Conservation (phyloP, 441 rosid species). For the Capsella rubella region DNA sequence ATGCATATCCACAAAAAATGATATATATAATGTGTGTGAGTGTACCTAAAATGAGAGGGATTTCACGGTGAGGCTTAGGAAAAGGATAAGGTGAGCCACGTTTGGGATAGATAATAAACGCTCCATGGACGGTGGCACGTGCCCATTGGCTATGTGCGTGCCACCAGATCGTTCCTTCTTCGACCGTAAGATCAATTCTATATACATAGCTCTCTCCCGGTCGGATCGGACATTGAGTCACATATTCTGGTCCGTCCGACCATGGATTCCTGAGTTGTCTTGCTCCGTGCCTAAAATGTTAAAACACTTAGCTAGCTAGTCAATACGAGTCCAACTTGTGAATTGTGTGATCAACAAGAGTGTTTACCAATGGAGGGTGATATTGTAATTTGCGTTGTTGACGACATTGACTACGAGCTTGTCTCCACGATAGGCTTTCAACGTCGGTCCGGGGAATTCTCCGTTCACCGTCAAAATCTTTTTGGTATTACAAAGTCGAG, state of each 20-base stretch:
- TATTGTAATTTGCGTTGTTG: slow-evolving; percentile 50
- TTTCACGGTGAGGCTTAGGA: slow-evolving; percentile 51
- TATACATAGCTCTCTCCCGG: slow-evolving; percentile 45
- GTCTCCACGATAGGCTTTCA: slow-evolving; percentile 56
- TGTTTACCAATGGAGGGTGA: slow-evolving; percentile 65
- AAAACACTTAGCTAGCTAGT: background rate
- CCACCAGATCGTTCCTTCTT: slow-evolving; percentile 72
- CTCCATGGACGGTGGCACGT: slow-evolving; percentile 56
- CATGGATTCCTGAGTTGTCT: slow-evolving; percentile 61
- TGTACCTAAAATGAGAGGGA: slow-evolving; percentile 54
- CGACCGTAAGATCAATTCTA: slow-evolving; percentile 39
- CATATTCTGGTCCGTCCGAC: slow-evolving; percentile 70
- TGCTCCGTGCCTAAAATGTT: slow-evolving; percentile 58
- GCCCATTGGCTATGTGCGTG: slow-evolving; percentile 58
- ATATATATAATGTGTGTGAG: background rate
- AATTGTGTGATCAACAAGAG: background rate
- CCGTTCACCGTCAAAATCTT: slow-evolving; percentile 64
- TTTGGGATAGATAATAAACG: slow-evolving; percentile 50
- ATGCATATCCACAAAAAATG: background rate
- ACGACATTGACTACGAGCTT: slow-evolving; percentile 51
- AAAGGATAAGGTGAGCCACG: slow-evolving; percentile 51
- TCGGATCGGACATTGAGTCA: slow-evolving; percentile 65
- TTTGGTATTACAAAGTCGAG: slow-evolving; percentile 57
- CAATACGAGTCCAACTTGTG: background rate
- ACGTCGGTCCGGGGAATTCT: slow-evolving; percentile 62